phyloP scores from a whole-genome alignment of 306 rosid genomes.

The Ormosia emarginata region DNA sequence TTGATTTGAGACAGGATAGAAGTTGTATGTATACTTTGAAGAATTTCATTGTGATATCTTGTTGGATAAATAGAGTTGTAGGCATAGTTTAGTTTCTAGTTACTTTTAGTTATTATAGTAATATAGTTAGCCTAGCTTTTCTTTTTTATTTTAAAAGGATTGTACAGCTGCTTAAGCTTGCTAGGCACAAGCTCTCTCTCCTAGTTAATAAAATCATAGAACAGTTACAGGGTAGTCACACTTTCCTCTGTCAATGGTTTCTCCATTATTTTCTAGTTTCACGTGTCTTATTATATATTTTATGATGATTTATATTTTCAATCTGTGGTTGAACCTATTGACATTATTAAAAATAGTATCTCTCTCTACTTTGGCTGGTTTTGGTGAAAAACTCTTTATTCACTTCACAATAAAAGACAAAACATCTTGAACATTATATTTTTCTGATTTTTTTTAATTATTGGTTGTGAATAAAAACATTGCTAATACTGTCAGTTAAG shows the following conservation, averaged over 20 bases:
- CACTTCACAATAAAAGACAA: not conserved
- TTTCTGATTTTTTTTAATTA: not conserved
- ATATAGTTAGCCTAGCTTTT: too few relatives aligned
- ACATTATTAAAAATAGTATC: not conserved
- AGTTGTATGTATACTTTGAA: not conserved
- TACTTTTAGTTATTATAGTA: too few relatives aligned
- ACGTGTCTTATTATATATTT: not conserved
- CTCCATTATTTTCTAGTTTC: not conserved
- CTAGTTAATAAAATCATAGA: not conserved
- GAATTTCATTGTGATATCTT: not conserved
- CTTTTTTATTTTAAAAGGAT: too few relatives aligned
- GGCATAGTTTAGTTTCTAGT: too few relatives aligned
- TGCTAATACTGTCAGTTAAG: not conserved
- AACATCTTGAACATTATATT: not conserved
- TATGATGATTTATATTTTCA: not conserved
- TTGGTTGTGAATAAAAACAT: not conserved
- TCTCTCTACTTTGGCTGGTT: not conserved
- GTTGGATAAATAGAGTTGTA: too few relatives aligned
- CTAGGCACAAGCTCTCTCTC: not conserved
- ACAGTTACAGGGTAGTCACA: not conserved
- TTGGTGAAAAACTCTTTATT: not conserved
- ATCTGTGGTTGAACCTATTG: not conserved
- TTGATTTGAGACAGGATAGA: not conserved
- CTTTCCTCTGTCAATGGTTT: not conserved
- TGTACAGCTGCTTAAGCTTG: too few relatives aligned